A percentile compares a stretch with the other conserved stretches of the same genome.
Conservation (phyloP, 805 yeast genomes). For the Grigorovia humatica region DNA sequence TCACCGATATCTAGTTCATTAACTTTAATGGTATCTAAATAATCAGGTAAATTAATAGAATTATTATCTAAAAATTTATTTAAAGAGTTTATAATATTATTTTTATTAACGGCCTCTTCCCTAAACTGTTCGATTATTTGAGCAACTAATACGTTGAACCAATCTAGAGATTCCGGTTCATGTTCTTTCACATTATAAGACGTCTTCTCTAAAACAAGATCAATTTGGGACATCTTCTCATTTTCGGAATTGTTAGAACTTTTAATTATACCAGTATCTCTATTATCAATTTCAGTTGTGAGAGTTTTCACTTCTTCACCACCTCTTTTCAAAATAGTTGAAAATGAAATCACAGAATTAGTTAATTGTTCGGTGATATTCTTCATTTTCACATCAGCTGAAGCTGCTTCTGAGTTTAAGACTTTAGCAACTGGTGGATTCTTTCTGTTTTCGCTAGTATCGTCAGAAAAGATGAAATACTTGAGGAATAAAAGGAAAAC, state of each 20-base stretch:
- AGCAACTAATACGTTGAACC: slow-evolving; percentile 93
- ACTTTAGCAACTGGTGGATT: slow-evolving; percentile 19
- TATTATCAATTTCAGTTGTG: neutral
- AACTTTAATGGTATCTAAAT: slow-evolving; percentile 63
- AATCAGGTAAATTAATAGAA: slow-evolving; percentile 54
- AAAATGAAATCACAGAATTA: neutral
- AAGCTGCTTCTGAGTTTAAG: neutral
- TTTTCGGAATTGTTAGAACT: slow-evolving; percentile 12
- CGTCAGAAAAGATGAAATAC: slow-evolving; percentile 68
- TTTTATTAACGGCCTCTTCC: slow-evolving; percentile 76
- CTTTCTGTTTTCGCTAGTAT: slow-evolving; percentile 30
- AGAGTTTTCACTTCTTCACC: slow-evolving; percentile 11
- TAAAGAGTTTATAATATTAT: slow-evolving; percentile 73
- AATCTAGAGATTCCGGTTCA: slow-evolving; percentile 82
- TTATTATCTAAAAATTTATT: slow-evolving; percentile 46
- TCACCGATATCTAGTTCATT: slow-evolving; percentile 87
- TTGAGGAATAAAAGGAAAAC: slow-evolving; percentile 55
- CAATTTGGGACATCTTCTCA: slow-evolving; percentile 21
- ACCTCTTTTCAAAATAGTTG: slow-evolving; percentile 22
- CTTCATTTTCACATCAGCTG: neutral
- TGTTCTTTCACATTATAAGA: slow-evolving; percentile 86
- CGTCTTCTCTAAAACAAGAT: slow-evolving; percentile 72
- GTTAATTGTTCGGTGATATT: neutral
- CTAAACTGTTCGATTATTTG: slow-evolving; percentile 82
- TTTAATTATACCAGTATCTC: slow-evolving; percentile 10